These are phyloP conservation scores for Pythium phragmiticola DNA, from an alignment of 352 stramenopile genomes.

Conservation along the genomic window DNA sequence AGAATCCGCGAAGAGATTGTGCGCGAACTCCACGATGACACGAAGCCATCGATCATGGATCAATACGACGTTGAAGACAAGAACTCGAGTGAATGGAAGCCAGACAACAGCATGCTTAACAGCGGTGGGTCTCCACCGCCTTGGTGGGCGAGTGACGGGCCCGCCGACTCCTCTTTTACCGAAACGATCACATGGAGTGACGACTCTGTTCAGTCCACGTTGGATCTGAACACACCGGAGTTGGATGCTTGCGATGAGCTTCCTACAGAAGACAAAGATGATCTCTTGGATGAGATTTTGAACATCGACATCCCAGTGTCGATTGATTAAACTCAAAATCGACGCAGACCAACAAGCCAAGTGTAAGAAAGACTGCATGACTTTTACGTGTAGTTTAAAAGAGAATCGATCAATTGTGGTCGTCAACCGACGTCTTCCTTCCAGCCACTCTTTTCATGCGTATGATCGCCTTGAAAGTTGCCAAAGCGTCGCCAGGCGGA, in stretches of 20 bases:
- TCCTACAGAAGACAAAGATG: conserved; percentile 21
- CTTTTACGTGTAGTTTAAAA: conserved; percentile 22
- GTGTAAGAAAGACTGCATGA: conserved; percentile 2
- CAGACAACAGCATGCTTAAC: conserved; percentile 42
- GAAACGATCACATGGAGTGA: conserved; percentile 27
- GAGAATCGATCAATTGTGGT: neutral
- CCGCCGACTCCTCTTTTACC: conserved; percentile 12
- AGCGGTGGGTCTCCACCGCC: conserved; percentile 36
- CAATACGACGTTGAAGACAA: conserved; percentile 33
- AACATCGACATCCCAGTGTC: conserved; percentile 49
- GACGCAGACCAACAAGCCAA: neutral
- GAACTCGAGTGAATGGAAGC: conserved; percentile 17
- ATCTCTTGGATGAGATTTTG: conserved; percentile 54
- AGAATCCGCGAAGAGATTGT: conserved; percentile 54
- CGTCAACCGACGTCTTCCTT: neutral
- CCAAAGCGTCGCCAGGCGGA: conserved; percentile 6
- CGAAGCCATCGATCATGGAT: conserved; percentile 50
- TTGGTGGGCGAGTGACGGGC: conserved; percentile 47
- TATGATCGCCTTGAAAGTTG: conserved; percentile 20
- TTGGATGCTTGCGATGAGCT: conserved; percentile 14
- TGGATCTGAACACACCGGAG: conserved; percentile 23
- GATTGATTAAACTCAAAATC: conserved; percentile 7
- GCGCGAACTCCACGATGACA: conserved; percentile 45
- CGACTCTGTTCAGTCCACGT: conserved; percentile 22
- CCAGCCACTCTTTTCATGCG: conserved; percentile 11